Base-by-base conservation (phyloP, 805 yeast species). In the Dipodascus albidus region DNA sequence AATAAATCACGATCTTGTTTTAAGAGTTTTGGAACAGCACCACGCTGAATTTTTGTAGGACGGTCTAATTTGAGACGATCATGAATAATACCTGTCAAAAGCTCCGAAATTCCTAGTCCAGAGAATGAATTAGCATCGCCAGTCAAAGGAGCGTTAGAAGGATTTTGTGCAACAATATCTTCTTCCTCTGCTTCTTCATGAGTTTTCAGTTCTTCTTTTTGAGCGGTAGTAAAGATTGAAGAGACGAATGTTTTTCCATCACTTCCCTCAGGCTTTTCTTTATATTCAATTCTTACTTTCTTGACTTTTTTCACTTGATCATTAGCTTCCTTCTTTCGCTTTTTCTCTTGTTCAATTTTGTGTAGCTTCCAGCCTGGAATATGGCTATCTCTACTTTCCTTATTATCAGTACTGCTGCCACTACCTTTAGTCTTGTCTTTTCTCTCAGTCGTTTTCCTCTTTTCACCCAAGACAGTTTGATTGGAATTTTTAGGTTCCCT, bases 11-110 rank as follows among this genome's bases (percentile, higher is more conserved):
- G 68, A 20, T 75, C 70, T 6, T 64, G 60, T 14, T 68, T 60
- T 3, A 78, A 59, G 24, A 81, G 65, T 51, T 74, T 72, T 20
- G 98, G 96, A 8, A 89, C 72, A 0, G 85, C 93, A 3, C 84
- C 70, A 58, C 87, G 77, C 69, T 93, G 99, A 59, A 93, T 87
- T 60, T 80, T 81, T 0, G 99, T 95, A 1, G 99, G 99, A 2
- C 64, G 58, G 2, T 53, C 54, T 44, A 73, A 57, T 27, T 71
- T 64, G 71, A 87, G 71, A 53, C 76, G 76, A 3, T 77, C 79
- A 1, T 74, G 71, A 53, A 91, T 67, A 61, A 83, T 85, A 6
- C 66, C 66, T 0, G 76, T 62, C 42, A 91, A 66, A 27, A 70
- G 66, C 1, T 73, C 77, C 56, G 78, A 77, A 15, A 90, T 67